Evolutionary conservation across 2,329 filamentous ascomycete genomes (phyloP), one percentile per base, ranked within the genome.

Genomic region (Ceratocystiopsis minuta): DNA sequence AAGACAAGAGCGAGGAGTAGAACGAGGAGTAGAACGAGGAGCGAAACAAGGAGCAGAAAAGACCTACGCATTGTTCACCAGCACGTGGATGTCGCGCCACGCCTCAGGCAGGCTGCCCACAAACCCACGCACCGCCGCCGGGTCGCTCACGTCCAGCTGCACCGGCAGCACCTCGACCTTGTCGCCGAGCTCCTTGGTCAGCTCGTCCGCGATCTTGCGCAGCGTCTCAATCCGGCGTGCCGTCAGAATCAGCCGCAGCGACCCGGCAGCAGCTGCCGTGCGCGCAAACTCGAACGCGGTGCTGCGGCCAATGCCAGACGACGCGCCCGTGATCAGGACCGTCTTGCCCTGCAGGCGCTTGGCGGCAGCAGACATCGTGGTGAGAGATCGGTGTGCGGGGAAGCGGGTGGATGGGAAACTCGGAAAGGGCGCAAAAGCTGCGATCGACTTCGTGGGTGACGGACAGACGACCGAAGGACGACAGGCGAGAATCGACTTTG

Each of bases 61-160:
- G 32, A 67, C 80, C 58, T 60, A 92, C 84, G 88, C 88, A 67
- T 96, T 96, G 64, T 98, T 98, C 20, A 98, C 84, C 45, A 98
- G 63, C 3, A 96, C 71, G 57, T 96, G 75, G 49, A 96, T 80
- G 20, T 85, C 75, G 57, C 72, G 75, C 64, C 84, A 96, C 55
- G 86, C 87, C 46, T 76, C 73, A 0, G 88, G 87, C 52, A 96
- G 61, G 35, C 66, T 70, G 2, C 61, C 63, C 13, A 95, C 77
- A 54, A 96, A 88, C 35, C 61, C 63, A 41, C 69, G 68, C 4
- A 96, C 71, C 55, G 90, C 77, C 3, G 77, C 72, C 0, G 82
- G 67, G 45, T 81, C 80, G 65, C 81, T 87, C 42, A 98, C 79
- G 58, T 98, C 90, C 41, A 96, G 69, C 65, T 85, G 78, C 12